Conservation (phyloP, 257 asterid genomes). For the Plectranthus barbatus region DNA sequence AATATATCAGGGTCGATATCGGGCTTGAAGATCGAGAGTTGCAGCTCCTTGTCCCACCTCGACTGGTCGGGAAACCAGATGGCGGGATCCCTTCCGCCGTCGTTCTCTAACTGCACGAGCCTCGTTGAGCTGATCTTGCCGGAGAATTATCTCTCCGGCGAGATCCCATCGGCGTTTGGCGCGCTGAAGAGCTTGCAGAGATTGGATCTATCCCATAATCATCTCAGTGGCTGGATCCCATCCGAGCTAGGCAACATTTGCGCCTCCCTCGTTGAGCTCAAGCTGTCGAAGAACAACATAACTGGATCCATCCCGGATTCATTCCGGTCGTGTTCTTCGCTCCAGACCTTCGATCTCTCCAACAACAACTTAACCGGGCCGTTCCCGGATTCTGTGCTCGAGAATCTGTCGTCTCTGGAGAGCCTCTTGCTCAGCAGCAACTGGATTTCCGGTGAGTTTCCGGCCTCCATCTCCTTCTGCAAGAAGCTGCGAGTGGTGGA, state of each 20-base stretch:
- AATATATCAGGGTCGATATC: slow-evolving; percentile 62
- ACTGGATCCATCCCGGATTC: slow-evolving; percentile 71
- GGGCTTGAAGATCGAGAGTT: slow-evolving; percentile 41
- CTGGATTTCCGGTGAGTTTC: slow-evolving; percentile 55
- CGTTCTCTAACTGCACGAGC: slow-evolving; percentile 59
- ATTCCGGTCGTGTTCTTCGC: slow-evolving; percentile 54
- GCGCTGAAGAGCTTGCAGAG: slow-evolving; percentile 45
- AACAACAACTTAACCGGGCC: slow-evolving; percentile 69
- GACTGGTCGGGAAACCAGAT: slow-evolving; percentile 77
- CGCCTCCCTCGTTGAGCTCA: slow-evolving; percentile 59
- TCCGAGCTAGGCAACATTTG: slow-evolving; percentile 54
- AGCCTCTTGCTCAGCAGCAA: slow-evolving; percentile 50
- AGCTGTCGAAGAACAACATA: slow-evolving; percentile 62
- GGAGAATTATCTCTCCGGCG: slow-evolving; percentile 53
- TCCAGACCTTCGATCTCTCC: slow-evolving; percentile 61
- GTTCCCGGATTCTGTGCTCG: slow-evolving; percentile 59
- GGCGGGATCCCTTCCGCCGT: slow-evolving; percentile 41
- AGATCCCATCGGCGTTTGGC: slow-evolving; percentile 57
- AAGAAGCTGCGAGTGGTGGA: slow-evolving; percentile 54
- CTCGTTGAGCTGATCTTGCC: slow-evolving; percentile 47
- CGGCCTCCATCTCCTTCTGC: slow-evolving; percentile 69
- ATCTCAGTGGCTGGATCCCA: slow-evolving; percentile 81
- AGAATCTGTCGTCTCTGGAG: slow-evolving; percentile 51
- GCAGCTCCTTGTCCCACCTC: slow-evolving; percentile 49
- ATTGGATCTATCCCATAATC: slow-evolving; percentile 77